Base-by-base conservation (phyloP, 257 asterid genomes). In the Dorcoceras hygrometricum region DNA sequence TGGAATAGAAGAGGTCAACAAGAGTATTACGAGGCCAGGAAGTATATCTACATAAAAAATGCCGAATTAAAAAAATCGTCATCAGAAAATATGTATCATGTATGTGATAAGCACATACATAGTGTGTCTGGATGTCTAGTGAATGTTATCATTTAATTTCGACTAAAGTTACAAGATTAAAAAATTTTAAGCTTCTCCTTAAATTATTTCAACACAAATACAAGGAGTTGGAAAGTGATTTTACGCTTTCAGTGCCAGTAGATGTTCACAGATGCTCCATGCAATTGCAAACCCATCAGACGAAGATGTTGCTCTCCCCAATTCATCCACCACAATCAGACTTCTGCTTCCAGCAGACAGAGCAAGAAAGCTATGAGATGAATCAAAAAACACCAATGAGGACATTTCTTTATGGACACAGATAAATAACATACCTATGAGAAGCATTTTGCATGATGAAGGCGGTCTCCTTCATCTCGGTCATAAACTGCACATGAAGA, bases 241-340 rank as follows among this genome's bases (percentile, higher is more conserved):
- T 71, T 89, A 92, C 95, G 91, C 95, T 90, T 80, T 84, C 67
- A 83, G 83, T 62, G 94, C 86, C 76, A 88, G 78, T 68, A 93
- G 86, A 81, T 93, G 96, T 82, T 93, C 98, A 60, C 97, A 87
- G 75, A 96, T 89, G 82, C 99, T 90, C 97, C 99, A 93, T 6
- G 96, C 85, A 70, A 93, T 83, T 78, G 99, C 99, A 67, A 90
- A 81, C 69, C 97, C 99, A 81, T 93, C 99, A 67, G 96, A 83
- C 62, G 99, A 93, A 72, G 99, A 90, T 59, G 99, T 90, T 60
- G 99, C 91, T 78, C 99, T 93, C 72, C 99, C 99, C 80, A 93
- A 75, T 80, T 93, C 99, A 85, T 93, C 99, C 87, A 88, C 90
- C 29, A 86, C 95, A 73, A 93, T 88, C 71, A 93, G 75, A 81